Base-by-base conservation (phyloP, 306 rosid species). In the Luffa aegyptiaca region DNA sequence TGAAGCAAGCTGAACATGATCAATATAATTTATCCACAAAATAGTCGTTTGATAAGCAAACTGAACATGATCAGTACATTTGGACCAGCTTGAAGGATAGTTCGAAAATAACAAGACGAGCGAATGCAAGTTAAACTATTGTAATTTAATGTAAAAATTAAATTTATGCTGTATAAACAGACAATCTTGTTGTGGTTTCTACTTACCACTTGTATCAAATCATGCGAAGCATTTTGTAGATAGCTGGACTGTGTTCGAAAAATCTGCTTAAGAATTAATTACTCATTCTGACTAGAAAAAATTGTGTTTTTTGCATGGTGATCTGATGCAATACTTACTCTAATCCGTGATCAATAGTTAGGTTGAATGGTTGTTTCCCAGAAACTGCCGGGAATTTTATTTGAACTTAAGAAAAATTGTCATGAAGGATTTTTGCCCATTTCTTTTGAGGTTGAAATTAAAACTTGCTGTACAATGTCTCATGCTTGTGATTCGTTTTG, bases 401-500 rank as follows among this genome's bases (percentile, higher is more conserved):
- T 61, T 61, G 5, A 31, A 9, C 68, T 61, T 26, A 4, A 8
- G 6, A 61, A 61, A 2, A 31, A 0, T 55, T 55, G 2, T 55
- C 7, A 7, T 7, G 62, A n/a, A 1, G 31, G 7, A 6, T 57
- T 55, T 57, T 57, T 17, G 20, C 4, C 59, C 59, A 5, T 17
- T 52, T 52, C 59, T 55, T 55, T 21, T 17, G 26, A 55, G 26
- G 59, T 58, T 58, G 64, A n/a, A n/a, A 5, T 1, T 17, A 18
- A 12, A 11, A 33, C 70, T 33, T 13, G 42, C n/a, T 12, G 2
- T 36, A 63, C 21, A 21, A 44, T 48, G 41, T 49, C 58, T 56
- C 31, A 76, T 53, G 42, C 64, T 20, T 75, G 31, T 75, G 26
- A 17, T 37, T 76, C 21, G 11, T 10, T 20, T 83, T 86, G 76